Evolutionary conservation across 116 monocot species (phyloP).

Genomic region (Zostera marina): DNA sequence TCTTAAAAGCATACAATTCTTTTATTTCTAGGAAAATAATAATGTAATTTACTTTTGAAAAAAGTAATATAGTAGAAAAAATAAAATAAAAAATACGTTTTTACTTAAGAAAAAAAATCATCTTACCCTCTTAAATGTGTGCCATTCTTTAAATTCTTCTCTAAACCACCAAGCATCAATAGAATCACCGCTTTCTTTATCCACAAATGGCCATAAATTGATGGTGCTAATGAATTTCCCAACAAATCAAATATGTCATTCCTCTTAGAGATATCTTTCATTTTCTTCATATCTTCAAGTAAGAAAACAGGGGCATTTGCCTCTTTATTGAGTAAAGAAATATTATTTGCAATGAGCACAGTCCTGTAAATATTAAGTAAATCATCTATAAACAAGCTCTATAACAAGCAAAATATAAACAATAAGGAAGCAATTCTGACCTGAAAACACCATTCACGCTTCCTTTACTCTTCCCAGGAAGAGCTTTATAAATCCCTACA

Average conservation of each 20-base stretch:
- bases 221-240: constrained; percentile 81
- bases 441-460: constrained; percentile 88
- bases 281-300: constrained; percentile 54
- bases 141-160: constrained; percentile 93
- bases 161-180: constrained; percentile 89
- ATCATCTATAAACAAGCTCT: neutral
- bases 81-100: neutral
- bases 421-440: constrained; percentile 13
- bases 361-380: constrained; percentile 32
- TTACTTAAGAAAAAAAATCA: neutral
- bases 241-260: constrained; percentile 77
- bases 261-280: constrained; percentile 75
- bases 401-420: neutral
- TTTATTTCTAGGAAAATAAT: no score
- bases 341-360: constrained; percentile 82
- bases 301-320: constrained; percentile 82
- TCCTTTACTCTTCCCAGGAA: constrained; percentile 89
- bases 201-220: constrained; percentile 93
- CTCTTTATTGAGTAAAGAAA: constrained; percentile 85
- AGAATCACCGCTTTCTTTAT: constrained; percentile 93
- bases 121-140: constrained; percentile 88
- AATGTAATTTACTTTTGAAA: neutral
- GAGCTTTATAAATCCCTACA: constrained; percentile 77
- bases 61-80: neutral
- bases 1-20: no score